Base-by-base conservation (phyloP, 1,139 yeast species). In the Ogataea hybrid region DNA sequence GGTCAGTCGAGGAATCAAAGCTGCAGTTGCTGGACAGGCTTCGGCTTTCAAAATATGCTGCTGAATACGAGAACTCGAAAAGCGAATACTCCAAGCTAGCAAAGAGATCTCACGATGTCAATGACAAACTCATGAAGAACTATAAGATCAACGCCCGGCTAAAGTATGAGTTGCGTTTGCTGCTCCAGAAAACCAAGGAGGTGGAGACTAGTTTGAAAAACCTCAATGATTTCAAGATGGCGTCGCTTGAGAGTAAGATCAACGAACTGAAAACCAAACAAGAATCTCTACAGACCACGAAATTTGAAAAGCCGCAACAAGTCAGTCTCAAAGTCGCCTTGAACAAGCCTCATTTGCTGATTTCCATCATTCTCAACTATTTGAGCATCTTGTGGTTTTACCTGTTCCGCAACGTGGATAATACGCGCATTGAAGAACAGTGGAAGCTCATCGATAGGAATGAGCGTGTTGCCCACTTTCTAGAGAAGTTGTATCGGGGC, bases 81-180 rank as follows among this genome's bases (percentile, higher is more conserved):
- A 33, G 28, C 21, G 60, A 57, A 14, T 37, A 47, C 11, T 35
- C 46, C 4, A 57, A 57, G 31, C 46, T 49, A 3, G 30, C 52
- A 17, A 52, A 53, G 11, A 51, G 51, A 28, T 45, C 54, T 9
- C 46, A 42, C 27, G 64, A 60, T n/a, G 33, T 59, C 10, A 53
- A 53, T 34, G 61, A 60, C 23, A 83, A 78, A 49, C 66, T 84
- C 48, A 67, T 69, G 29, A 90, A 84, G 45, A 71, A 88, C 34
- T 79, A 80, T 28, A 79, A 86, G 2, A 69, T 84, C 32, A 79
- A 85, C 25, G 92, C 95, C 18, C 71, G 95, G 49, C 68, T 92
- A 44, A 76, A 81, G 42, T 92, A 90, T 60, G 96, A 92, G 57
- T 73, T 88, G 20, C 67, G 95, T 43, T 73, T 87, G 39, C 71